Evolutionary conservation across 345 rosid species (phyloP).

Genomic region (Salix koriyanagi): DNA sequence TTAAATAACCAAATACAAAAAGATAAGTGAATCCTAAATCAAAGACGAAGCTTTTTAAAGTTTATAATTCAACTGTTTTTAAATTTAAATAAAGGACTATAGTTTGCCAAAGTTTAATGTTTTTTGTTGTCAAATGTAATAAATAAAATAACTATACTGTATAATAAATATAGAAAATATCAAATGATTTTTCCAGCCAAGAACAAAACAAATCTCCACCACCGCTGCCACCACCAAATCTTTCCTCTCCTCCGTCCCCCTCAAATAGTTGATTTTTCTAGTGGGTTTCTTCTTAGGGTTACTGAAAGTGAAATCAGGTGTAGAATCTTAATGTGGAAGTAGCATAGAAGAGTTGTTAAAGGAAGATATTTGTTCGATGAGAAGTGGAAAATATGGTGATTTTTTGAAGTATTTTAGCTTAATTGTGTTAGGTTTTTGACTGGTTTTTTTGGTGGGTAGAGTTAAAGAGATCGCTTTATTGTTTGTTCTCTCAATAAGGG

Average conservation of each 20-base stretch:
- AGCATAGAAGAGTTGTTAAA: background rate
- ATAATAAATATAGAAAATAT: too few relatives aligned
- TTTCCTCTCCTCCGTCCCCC: constrained; percentile 30
- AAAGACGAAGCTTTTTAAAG: too few relatives aligned
- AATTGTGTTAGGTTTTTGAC: background rate
- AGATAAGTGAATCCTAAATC: too few relatives aligned
- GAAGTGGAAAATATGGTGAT: background rate
- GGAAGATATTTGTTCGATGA: background rate
- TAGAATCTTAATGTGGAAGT: background rate
- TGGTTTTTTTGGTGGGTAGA: constrained; percentile 39
- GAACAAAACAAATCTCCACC: constrained; percentile 5
- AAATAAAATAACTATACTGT: too few relatives aligned
- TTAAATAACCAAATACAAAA: too few relatives aligned
- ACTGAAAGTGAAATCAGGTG: background rate
- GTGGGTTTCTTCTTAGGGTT: background rate
- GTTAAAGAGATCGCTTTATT: constrained; percentile 89
- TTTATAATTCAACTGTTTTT: too few relatives aligned
- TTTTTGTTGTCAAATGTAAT: too few relatives aligned
- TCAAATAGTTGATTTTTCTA: constrained; percentile 1
- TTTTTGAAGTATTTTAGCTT: background rate
- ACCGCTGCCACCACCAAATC: constrained; percentile 30
- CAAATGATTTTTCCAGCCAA: too few relatives aligned
- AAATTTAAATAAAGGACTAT: too few relatives aligned
- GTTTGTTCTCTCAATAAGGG: constrained; percentile 94
- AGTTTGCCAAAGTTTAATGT: too few relatives aligned